Evolutionary conservation across 2,329 filamentous ascomycete genomes (phyloP), one percentile per base, ranked within the genome.

Genomic region (Phoma sp.): DNA sequence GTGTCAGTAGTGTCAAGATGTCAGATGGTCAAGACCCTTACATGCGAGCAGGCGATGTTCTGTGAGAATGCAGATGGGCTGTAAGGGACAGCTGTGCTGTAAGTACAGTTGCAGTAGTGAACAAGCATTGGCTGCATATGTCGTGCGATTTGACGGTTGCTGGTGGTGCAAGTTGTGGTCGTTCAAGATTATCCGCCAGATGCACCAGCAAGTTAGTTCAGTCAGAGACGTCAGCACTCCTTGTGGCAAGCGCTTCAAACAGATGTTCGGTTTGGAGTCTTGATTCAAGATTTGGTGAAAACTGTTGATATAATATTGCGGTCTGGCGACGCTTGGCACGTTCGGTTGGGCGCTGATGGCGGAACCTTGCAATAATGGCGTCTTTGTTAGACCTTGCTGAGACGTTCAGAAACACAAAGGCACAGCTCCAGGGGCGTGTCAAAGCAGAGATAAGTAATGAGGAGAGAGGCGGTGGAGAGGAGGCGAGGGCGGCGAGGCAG

Each of bases 21-120:
- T 18, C 45, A 35, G 32, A 47, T 47, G 22, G 53, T 40, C n/a
- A 44, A 52, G 43, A 54, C 58, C 62, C 78, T 77, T 80, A 80
- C 79, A 65, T 80, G 72, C 47, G 68, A 75, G 70, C 78, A 80
- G 55, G 68, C 67, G 40, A 78, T 73, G 50, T 77, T 75, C 58
- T 77, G 67, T 24, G 74, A 78, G 66, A 79, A 80, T 39, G 78
- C 74, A 38, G 71, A 70, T 39, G 74, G 66, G 52, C 76, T 75
- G 61, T 75, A 78, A 29, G 72, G 62, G 25, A 79, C 68, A 43
- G 76, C 67, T 32, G 75, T 74, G 55, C 72, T 72, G 58, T 72
- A 73, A 52, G 65, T 68, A 66, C 74, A 77, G 45, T 62, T 57
- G 67, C 75, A 77, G 59, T 73, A 67, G 64, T 77, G 74, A 27